Evolutionary conservation across 1,284 basidiomycete species (phyloP).

Genomic region (Sanghuangporus weigelae): DNA sequence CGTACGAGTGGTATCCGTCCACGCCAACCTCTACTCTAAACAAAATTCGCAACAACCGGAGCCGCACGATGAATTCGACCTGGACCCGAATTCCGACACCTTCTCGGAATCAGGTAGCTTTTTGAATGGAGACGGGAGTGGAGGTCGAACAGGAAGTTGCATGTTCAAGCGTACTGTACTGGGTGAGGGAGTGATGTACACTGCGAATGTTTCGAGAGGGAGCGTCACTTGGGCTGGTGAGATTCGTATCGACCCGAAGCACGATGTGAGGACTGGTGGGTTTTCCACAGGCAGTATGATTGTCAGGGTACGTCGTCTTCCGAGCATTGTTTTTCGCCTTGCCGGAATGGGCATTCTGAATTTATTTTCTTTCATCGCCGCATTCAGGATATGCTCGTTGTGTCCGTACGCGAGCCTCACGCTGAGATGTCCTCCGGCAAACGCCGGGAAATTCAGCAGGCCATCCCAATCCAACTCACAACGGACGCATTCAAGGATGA

Average conservation of each 20-base stretch:
- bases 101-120: background rate
- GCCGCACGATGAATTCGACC: background rate
- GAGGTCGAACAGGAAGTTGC: background rate
- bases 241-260: constrained; percentile 8
- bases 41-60: background rate
- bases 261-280: constrained; percentile 3
- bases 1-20: constrained; percentile 11
- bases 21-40: background rate
- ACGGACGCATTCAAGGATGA: constrained; percentile 9
- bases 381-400: constrained; percentile 15
- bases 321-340: background rate
- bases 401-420: constrained; percentile 11
- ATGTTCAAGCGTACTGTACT: constrained; percentile 9
- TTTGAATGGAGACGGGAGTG: background rate
- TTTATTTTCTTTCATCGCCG: background rate
- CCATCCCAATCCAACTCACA: constrained; percentile 15
- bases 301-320: constrained; percentile 8
- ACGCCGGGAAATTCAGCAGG: constrained; percentile 11
- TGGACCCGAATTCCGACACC: background rate
- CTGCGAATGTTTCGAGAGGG: background rate
- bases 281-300: constrained; percentile 9
- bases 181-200: constrained; percentile 15
- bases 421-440: background rate
- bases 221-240: constrained; percentile 15
- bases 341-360: background rate